phyloP scores from a whole-genome alignment of 2,329 filamentous ascomycete genomes.

The Beauveria sp. region DNA sequence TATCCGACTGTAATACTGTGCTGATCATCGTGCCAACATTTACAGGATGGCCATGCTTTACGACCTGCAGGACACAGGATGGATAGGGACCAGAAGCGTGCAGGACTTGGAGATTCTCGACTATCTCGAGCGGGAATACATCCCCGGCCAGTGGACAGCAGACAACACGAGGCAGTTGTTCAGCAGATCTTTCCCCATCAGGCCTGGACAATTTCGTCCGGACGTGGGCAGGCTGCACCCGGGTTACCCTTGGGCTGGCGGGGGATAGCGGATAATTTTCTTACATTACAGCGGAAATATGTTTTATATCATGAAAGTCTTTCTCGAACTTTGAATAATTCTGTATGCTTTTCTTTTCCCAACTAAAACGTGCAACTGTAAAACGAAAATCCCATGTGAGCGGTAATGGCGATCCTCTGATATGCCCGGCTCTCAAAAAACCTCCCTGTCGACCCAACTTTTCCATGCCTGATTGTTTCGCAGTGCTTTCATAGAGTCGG shows the following conservation, averaged over 20 bases:
- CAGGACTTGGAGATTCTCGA: not conserved
- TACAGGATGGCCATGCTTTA: not conserved
- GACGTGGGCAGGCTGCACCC: not conserved
- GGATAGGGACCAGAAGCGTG: not conserved
- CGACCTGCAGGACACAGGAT: not conserved
- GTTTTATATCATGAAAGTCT: not conserved
- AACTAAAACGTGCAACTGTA: not conserved
- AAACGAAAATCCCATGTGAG: not conserved
- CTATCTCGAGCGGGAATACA: not conserved
- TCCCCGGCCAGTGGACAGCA: not conserved
- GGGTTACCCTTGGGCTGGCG: not conserved
- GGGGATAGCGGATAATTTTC: not conserved
- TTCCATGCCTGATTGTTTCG: conserved; percentile 19
- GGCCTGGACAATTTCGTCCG: not conserved
- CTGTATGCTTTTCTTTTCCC: not conserved
- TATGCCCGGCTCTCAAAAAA: not conserved
- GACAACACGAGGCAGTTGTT: not conserved
- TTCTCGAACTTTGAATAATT: not conserved
- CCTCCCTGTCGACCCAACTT: conserved; percentile 20
- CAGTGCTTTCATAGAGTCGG: conserved; percentile 22
- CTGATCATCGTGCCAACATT: not conserved
- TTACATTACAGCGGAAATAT: not conserved
- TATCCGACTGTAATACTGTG: not conserved
- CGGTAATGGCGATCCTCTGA: not conserved
- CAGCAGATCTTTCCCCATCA: not conserved